These are phyloP conservation scores for Ichthyophthirius multifiliis DNA, from an alignment of 169 alveolate species.

Conservation along the genomic window DNA sequence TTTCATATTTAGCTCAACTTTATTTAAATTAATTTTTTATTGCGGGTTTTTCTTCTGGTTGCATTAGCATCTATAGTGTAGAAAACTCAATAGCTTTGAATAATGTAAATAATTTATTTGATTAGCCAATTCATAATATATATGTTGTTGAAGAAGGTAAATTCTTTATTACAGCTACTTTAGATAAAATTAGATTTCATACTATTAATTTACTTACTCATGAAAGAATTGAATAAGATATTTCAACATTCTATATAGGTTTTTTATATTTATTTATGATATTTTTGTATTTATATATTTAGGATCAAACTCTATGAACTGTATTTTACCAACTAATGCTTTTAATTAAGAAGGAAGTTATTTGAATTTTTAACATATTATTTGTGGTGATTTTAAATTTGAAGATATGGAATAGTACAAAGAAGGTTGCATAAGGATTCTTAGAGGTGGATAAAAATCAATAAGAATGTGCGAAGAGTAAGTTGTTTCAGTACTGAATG, in stretches of 20 bases:
- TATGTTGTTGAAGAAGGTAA: not conserved
- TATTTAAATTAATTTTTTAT: not conserved
- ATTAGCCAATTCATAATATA: not conserved
- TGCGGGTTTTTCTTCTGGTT: constrained; percentile 1
- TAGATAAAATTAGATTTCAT: constrained; percentile 9
- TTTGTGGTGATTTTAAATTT: not conserved
- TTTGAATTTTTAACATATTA: constrained; percentile 4
- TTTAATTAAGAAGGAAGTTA: constrained; percentile 14
- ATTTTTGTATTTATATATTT: not conserved
- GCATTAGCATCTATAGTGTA: not conserved
- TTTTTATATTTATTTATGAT: not conserved
- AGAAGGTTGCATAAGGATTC: not conserved
- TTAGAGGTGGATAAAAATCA: not conserved
- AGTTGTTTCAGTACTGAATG: not conserved
- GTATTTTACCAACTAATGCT: not conserved
- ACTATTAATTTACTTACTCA: not conserved
- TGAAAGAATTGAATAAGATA: not conserved
- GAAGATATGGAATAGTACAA: not conserved
- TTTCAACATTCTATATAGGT: constrained; percentile 1
- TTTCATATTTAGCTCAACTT: not conserved
- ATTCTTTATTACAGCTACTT: not conserved
- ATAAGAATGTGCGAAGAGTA: not conserved
- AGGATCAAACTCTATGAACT: not conserved
- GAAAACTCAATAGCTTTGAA: not conserved
- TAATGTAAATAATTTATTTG: not conserved